These are phyloP conservation scores for Peronospora belbahrii DNA, from an alignment of 352 stramenopile genomes.

Conservation along the genomic window DNA sequence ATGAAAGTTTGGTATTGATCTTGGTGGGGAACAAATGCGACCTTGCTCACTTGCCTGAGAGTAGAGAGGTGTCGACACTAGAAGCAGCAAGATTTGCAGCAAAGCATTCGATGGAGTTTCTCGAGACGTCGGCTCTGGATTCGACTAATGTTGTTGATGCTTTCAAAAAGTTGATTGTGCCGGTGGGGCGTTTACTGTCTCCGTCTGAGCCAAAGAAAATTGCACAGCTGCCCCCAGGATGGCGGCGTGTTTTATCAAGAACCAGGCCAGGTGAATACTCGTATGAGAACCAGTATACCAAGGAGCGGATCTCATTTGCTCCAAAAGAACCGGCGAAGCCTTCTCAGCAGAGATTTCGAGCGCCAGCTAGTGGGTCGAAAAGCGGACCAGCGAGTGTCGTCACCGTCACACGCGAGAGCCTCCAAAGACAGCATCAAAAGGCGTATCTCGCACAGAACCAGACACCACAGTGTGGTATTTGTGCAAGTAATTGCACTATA, in stretches of 20 bases:
- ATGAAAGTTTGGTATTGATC: constrained; percentile 77
- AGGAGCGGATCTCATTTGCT: constrained; percentile 81
- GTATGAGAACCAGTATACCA: constrained; percentile 87
- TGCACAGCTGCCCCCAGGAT: constrained; percentile 53
- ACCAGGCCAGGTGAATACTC: constrained; percentile 81
- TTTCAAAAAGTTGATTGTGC: constrained; percentile 86
- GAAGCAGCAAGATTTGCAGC: constrained; percentile 79
- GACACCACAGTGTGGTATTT: constrained; percentile 55
- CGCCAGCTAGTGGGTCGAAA: constrained; percentile 21
- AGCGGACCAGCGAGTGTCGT: constrained; percentile 29
- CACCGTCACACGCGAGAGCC: constrained; percentile 74
- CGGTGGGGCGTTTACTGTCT: constrained; percentile 68
- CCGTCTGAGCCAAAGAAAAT: constrained; percentile 58
- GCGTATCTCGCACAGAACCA: constrained; percentile 67
- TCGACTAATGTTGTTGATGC: constrained; percentile 83
- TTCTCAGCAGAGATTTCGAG: constrained; percentile 78
- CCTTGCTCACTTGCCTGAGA: constrained; percentile 63
- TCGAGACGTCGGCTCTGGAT: constrained; percentile 79
- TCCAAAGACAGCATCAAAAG: constrained; percentile 83
- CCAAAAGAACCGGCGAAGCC: constrained; percentile 80
- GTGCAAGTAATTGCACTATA: constrained; percentile 44
- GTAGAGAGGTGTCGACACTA: constrained; percentile 77
- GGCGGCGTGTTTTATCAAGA: constrained; percentile 73
- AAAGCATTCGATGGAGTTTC: constrained; percentile 77
- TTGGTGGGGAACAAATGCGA: constrained; percentile 87